Conservation (phyloP, 306 rosid species). For the Castanopsis chinensis region DNA sequence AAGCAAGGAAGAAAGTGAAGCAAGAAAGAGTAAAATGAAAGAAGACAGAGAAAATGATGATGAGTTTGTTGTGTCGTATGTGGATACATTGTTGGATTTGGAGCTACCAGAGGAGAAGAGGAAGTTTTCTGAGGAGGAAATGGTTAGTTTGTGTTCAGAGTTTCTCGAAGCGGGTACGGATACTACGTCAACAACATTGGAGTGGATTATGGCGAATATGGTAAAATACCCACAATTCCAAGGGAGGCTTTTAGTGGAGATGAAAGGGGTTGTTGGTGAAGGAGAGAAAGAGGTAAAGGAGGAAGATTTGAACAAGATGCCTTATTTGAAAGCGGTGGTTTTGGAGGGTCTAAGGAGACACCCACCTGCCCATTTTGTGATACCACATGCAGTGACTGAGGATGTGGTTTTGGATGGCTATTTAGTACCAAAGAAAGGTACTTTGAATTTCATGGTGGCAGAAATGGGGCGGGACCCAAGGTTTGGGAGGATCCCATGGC, state of each 20-base stretch:
- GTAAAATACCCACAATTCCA: background rate
- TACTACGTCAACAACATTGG: background rate
- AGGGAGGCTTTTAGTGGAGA: background rate
- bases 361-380: background rate
- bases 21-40: background rate
- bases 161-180: background rate
- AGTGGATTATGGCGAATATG: conserved; percentile 1
- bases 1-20: background rate
- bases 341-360: background rate
- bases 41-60: too few species aligned
- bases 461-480: background rate
- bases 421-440: conserved; percentile 11
- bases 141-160: background rate
- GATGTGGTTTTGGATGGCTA: conserved; percentile 25
- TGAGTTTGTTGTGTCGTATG: background rate
- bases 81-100: background rate
- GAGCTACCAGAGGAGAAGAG: background rate
- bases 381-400: conserved; percentile 19
- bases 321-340: background rate
- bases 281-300: conserved; percentile 25
- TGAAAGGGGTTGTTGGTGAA: background rate
- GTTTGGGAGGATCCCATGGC: conserved; percentile 24
- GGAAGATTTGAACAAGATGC: conserved; percentile 28
- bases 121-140: background rate
- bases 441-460: background rate